phyloP scores from a whole-genome alignment of 2,329 filamentous ascomycete species.

The Dichotomopilus funicola region DNA sequence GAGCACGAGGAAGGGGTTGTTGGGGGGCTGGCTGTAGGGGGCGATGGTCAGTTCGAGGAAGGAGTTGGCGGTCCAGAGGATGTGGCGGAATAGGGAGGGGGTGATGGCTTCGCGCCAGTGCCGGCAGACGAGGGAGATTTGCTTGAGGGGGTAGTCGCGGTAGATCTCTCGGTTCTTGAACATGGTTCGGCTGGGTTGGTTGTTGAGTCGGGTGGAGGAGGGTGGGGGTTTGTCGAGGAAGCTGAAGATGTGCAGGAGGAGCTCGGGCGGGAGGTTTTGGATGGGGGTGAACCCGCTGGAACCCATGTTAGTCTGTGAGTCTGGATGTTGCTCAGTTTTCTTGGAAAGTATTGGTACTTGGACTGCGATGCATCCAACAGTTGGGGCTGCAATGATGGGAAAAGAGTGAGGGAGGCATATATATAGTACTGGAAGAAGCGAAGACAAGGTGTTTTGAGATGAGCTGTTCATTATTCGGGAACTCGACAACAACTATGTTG shows the following conservation, averaged over 20 bases:
- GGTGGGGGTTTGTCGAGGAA: constrained; percentile 6
- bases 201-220: constrained; percentile 11
- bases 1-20: constrained; percentile 28
- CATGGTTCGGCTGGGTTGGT: constrained; percentile 11
- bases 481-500: too few relatives aligned
- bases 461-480: too few relatives aligned
- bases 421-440: too few relatives aligned
- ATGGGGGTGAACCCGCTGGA: too few relatives aligned
- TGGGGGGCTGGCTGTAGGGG: neutral
- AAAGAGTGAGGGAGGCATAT: too few relatives aligned
- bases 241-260: constrained; percentile 10
- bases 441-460: too few relatives aligned
- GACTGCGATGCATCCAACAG: too few relatives aligned
- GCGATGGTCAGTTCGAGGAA: constrained; percentile 19
- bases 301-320: too few relatives aligned
- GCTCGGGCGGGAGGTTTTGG: constrained; percentile 12
- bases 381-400: too few relatives aligned
- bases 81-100: constrained; percentile 53
- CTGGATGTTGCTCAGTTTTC: too few relatives aligned
- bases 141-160: constrained; percentile 41
- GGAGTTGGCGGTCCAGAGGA: constrained; percentile 36
- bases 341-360: too few relatives aligned
- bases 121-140: constrained; percentile 46
- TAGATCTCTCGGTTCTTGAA: neutral
- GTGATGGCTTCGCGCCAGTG: constrained; percentile 46